phyloP scores from a whole-genome alignment of 176 grass and related monocot genomes.

The Avena eriantha region DNA sequence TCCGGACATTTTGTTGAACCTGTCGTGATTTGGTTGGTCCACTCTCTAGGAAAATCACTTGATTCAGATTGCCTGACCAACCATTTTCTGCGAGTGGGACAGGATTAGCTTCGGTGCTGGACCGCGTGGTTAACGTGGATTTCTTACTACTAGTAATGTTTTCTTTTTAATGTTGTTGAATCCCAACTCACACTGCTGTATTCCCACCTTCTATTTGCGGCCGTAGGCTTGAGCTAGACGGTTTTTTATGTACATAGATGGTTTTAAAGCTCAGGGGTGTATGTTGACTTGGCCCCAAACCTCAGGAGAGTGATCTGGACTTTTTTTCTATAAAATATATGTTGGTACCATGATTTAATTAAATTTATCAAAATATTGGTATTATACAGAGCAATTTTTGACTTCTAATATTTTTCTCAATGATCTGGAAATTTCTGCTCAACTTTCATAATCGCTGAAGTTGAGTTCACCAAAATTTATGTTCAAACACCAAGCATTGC shows the following conservation, averaged over 20 bases:
- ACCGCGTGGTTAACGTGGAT: not conserved
- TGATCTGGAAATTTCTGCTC: constrained; percentile 21
- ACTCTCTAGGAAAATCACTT: not conserved
- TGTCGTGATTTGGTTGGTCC: constrained; percentile 12
- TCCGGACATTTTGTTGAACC: not conserved
- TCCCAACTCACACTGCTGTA: not conserved
- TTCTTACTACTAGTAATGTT: not conserved
- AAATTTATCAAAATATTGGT: not conserved
- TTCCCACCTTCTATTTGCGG: not conserved
- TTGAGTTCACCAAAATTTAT: not conserved
- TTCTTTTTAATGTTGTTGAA: constrained; percentile 5
- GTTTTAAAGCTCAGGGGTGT: no score
- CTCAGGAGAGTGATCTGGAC: no score
- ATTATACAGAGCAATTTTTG: not conserved
- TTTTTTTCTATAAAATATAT: not conserved
- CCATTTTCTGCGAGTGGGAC: constrained; percentile 19
- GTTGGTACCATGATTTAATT: not conserved
- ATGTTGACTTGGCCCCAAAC: no score
- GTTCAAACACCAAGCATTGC: not conserved
- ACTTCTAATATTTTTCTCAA: not conserved
- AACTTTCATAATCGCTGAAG: constrained; percentile 3
- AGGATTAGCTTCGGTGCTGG: not conserved
- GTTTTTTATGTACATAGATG: no score
- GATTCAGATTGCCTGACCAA: constrained; percentile 10
- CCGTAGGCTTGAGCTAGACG: no score